phyloP scores from a whole-genome alignment of 2,329 filamentous ascomycete species.

The Nigrospora sphaerica region DNA sequence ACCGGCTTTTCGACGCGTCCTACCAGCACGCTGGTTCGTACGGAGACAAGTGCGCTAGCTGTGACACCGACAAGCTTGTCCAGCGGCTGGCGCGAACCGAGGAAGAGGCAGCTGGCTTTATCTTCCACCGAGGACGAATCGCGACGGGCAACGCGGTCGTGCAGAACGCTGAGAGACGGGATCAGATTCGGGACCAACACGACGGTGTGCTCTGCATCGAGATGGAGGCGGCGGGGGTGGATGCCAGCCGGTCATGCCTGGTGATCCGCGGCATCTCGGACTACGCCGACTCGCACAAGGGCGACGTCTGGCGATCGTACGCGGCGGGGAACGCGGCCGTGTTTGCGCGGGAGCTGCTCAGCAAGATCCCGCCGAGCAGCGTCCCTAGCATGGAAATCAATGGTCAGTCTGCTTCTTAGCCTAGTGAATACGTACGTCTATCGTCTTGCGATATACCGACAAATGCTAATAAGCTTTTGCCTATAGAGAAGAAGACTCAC shows the following conservation, averaged over 20 bases:
- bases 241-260: constrained; percentile 18
- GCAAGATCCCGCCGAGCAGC: neutral
- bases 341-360: too few relatives aligned
- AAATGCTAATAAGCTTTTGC: too few relatives aligned
- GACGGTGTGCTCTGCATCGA: too few relatives aligned
- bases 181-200: too few relatives aligned
- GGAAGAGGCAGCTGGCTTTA: neutral
- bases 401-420: too few relatives aligned
- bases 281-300: constrained; percentile 20
- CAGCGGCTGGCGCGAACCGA: neutral
- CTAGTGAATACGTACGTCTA: too few relatives aligned
- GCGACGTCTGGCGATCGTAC: constrained; percentile 14
- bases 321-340: constrained; percentile 16
- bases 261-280: constrained; percentile 24
- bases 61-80: neutral
- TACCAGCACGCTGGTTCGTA: neutral
- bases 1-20: neutral
- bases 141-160: too few relatives aligned
- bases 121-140: neutral
- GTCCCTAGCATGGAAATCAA: too few relatives aligned
- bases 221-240: constrained; percentile 18
- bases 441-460: too few relatives aligned
- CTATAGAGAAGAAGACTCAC: too few relatives aligned
- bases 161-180: too few relatives aligned
- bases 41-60: neutral